Conservation (phyloP, 768 basidiomycete species). For the Mycena haematopus region DNA sequence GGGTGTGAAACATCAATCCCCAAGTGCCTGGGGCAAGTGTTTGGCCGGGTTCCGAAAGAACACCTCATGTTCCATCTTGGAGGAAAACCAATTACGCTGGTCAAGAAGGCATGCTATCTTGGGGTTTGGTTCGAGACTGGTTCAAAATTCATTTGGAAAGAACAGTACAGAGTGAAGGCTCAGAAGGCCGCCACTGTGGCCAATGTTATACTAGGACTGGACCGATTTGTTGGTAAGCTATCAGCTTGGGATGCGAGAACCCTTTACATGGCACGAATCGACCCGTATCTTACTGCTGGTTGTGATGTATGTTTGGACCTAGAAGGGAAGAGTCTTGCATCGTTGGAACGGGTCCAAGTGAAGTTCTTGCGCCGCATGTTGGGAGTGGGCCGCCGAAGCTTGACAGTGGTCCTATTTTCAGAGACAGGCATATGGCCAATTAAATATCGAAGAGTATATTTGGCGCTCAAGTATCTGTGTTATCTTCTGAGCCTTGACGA, state of each 20-base stretch:
- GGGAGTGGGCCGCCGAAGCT: neutral
- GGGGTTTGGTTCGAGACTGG: neutral
- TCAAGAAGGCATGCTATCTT: neutral
- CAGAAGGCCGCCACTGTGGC: neutral
- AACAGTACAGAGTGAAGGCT: neutral
- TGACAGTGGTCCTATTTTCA: neutral
- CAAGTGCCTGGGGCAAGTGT: no score
- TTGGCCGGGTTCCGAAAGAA: no score
- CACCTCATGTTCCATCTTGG: no score
- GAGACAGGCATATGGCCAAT: neutral
- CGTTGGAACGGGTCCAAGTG: neutral
- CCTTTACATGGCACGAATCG: neutral
- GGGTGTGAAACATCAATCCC: no score
- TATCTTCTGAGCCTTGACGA: neutral
- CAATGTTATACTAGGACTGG: neutral
- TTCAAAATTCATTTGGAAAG: neutral
- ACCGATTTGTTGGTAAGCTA: neutral
- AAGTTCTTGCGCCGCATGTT: neutral
- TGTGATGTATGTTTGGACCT: neutral
- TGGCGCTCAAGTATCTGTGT: neutral
- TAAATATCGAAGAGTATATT: neutral
- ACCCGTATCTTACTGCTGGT: neutral
- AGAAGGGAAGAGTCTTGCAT: neutral
- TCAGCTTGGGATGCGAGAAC: neutral
- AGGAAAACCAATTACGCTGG: neutral